Evolutionary conservation across 2,329 filamentous ascomycete species (phyloP).

Genomic region (Ceratocystis variospora): DNA sequence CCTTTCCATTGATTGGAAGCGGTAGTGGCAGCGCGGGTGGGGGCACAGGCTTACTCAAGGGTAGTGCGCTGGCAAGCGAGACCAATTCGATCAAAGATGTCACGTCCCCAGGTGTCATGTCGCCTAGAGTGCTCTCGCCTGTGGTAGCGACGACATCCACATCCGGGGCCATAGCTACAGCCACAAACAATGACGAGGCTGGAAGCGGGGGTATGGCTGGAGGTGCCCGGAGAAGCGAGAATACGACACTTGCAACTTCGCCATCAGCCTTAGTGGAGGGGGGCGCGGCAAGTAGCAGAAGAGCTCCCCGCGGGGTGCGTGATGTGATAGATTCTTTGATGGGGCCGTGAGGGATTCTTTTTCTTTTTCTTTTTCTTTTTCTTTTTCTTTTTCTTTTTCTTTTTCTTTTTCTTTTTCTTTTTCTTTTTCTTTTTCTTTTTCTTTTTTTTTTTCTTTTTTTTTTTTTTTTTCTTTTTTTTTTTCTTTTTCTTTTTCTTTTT

Average conservation of each 20-base stretch:
- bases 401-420: not conserved
- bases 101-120: slow-evolving; percentile 29
- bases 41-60: slow-evolving; percentile 29
- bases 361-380: not conserved
- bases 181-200: not conserved
- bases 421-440: not conserved
- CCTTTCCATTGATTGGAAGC: slow-evolving; percentile 40
- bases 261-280: not conserved
- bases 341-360: slow-evolving; percentile 30
- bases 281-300: not conserved
- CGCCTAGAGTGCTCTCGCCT: slow-evolving; percentile 21
- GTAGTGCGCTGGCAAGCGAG: slow-evolving; percentile 42
- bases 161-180: not conserved
- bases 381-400: not conserved
- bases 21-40: slow-evolving; percentile 28
- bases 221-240: not conserved
- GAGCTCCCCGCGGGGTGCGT: not conserved
- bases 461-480: not conserved
- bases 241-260: not conserved
- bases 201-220: not conserved
- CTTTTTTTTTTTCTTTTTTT: not conserved
- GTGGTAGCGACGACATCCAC: slow-evolving; percentile 1
- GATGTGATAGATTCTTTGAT: slow-evolving; percentile 35
- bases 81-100: slow-evolving; percentile 44
- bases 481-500: too few relatives aligned